Base-by-base conservation (phyloP, 768 basidiomycete genomes). In the Boletus tomentosulus region DNA sequence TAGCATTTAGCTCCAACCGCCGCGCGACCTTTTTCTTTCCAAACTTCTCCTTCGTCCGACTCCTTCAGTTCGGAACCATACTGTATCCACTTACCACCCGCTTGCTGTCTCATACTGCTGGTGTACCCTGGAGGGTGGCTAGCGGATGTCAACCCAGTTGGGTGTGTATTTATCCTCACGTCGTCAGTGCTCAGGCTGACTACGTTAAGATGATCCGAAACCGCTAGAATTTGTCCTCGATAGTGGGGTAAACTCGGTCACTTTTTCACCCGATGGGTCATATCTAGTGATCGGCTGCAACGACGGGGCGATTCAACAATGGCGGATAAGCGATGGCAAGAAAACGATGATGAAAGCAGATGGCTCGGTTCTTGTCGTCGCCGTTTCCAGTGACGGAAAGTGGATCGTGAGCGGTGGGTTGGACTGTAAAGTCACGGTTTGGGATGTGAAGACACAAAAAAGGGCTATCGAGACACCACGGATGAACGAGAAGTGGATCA, bases 191-290 rank as follows among this genome's bases (percentile, higher is more conserved):
- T 48, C 16, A 13, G 8, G 6, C 24, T 52, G 9, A 56, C 38
- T 25, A 27, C 12, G 0, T 31, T 19, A 56, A 60, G 58, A 25
- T 34, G 13, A n/a, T n/a, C 38, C 39, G 11, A 46, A 60, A 22
- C 50, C 34, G 3, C 47, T 56, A 33, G 54, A 60, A 50, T 56
- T 56, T 19, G 16, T 28, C 24, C 47, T 52, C n/a, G 10, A 46
- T 31, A 24, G 30, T 8, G 19, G 24, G 3, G 46, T 60, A n/a
- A 61, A 57, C 19, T 53, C 59, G 4, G 51, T 57, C 27, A 41
- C 55, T 27, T 61, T 60, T 37, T 57, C 59, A 10, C 59, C 55
- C 5, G 59, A 60, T 10, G 59, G 59, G 19, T 37, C 41, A 15
- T 57, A 50, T 31, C 24, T 57, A 8, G 51, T 50, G 30, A 41